phyloP scores from a whole-genome alignment of 306 rosid species.

The Citrullus colocynthis region DNA sequence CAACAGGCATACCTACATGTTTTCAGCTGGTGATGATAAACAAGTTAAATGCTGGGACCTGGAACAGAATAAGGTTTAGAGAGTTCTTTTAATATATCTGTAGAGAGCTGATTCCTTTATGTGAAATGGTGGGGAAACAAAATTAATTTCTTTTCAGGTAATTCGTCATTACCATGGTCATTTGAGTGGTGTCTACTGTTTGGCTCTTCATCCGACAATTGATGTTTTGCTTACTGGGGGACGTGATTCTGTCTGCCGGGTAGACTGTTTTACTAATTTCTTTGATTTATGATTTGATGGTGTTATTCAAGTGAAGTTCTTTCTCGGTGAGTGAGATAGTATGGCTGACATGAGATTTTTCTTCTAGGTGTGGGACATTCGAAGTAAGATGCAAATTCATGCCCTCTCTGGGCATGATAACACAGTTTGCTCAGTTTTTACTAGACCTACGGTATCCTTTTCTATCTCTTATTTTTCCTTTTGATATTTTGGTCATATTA shows the following conservation, averaged over 20 bases:
- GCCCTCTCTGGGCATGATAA: conserved; percentile 93
- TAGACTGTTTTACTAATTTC: conserved; percentile 23
- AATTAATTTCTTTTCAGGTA: conserved; percentile 35
- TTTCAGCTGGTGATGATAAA: conserved; percentile 96
- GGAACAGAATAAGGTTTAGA: conserved; percentile 84
- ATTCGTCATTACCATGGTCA: conserved; percentile 96
- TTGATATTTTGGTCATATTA: background rate
- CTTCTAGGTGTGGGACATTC: conserved; percentile 94
- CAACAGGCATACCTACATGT: conserved; percentile 84
- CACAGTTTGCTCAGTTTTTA: conserved; percentile 95
- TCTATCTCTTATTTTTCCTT: background rate
- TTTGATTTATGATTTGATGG: background rate
- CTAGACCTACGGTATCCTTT: conserved; percentile 67
- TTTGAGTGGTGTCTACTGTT: conserved; percentile 96
- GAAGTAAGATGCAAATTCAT: conserved; percentile 85
- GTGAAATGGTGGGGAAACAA: conserved; percentile 5
- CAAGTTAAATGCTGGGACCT: conserved; percentile 99
- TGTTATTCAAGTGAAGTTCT: background rate
- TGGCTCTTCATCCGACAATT: conserved; percentile 94
- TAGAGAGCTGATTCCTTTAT: conserved; percentile 3
- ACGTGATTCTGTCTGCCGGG: conserved; percentile 99
- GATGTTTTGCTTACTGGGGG: conserved; percentile 93
- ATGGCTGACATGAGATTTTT: background rate
- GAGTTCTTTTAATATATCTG: background rate
- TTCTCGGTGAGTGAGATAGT: background rate